phyloP scores from a whole-genome alignment of 2,329 filamentous ascomycete species.

The Penicillium griseofulvum region DNA sequence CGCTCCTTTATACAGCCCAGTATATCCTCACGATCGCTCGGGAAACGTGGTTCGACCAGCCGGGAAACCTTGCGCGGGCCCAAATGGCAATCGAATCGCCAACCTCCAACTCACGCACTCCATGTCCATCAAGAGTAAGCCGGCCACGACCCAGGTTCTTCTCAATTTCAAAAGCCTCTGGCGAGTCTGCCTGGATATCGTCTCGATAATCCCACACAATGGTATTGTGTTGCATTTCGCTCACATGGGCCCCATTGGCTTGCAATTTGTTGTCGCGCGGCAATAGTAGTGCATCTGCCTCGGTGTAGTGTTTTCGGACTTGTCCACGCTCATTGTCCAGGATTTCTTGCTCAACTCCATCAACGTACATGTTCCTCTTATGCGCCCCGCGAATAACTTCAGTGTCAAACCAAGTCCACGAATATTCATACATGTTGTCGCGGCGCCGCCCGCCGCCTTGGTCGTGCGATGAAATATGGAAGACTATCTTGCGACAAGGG shows the following conservation, averaged over 20 bases:
- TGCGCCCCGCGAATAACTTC: constrained; percentile 32
- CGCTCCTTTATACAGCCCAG: constrained; percentile 33
- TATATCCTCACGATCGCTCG: constrained; percentile 33
- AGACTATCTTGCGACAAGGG: constrained; percentile 42
- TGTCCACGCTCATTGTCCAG: constrained; percentile 15
- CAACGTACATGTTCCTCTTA: constrained; percentile 16
- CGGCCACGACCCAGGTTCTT: constrained; percentile 32
- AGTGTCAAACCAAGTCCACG: constrained; percentile 42
- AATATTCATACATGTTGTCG: constrained; percentile 28
- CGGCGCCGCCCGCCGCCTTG: constrained; percentile 29
- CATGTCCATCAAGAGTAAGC: constrained; percentile 35
- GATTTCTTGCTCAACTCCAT: constrained; percentile 15
- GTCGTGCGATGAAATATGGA: constrained; percentile 36
- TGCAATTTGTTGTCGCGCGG: constrained; percentile 33
- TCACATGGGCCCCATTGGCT: constrained; percentile 26
- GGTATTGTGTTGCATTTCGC: constrained; percentile 21
- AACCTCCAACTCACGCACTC: constrained; percentile 34
- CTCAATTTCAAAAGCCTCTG: constrained; percentile 33
- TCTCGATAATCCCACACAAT: constrained; percentile 41
- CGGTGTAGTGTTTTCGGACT: constrained; percentile 15
- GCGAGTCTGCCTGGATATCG: constrained; percentile 28
- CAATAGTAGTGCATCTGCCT: constrained; percentile 28
- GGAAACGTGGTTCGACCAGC: constrained; percentile 38
- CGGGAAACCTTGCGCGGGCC: constrained; percentile 38
- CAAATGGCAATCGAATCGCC: constrained; percentile 41